Conservation (phyloP, 768 basidiomycete genomes). For the Russula sp. region DNA sequence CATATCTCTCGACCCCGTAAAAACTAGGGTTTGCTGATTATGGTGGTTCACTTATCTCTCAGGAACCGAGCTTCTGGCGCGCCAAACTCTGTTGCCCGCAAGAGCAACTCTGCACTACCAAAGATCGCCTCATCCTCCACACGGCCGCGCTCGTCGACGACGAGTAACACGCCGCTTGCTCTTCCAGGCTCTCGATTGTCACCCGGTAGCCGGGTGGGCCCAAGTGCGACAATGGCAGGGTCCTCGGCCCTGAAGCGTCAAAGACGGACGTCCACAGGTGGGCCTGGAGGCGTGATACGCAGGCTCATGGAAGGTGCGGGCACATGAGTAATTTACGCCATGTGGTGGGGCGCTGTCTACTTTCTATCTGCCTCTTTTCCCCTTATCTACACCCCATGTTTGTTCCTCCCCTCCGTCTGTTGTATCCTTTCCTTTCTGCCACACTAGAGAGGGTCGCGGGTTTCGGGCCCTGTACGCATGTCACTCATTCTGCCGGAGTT, state of each 20-base stretch:
- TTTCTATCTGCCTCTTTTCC: background rate
- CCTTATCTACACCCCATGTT: constrained; percentile 12
- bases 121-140: constrained; percentile 72
- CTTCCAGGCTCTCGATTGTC: constrained; percentile 38
- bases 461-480: constrained; percentile 13
- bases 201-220: constrained; percentile 31
- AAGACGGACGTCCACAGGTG: constrained; percentile 56
- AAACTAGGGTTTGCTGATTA: constrained; percentile 13
- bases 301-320: constrained; percentile 15
- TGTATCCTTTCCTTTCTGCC: constrained; percentile 6
- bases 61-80: constrained; percentile 82
- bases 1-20: constrained; percentile 8
- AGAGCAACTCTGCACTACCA: constrained; percentile 51
- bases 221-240: constrained; percentile 25
- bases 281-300: constrained; percentile 15
- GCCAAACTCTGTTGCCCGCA: constrained; percentile 59
- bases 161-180: constrained; percentile 48
- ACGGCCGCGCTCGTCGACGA: constrained; percentile 66
- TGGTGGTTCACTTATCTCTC: constrained; percentile 13
- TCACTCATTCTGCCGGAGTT: constrained; percentile 18
- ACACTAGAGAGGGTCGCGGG: constrained; percentile 8
- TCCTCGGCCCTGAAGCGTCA: constrained; percentile 65
- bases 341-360: constrained; percentile 1
- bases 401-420: background rate
- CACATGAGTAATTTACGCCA: constrained; percentile 9